A percentile compares a stretch with the other conserved stretches of the same genome.
Evolutionary conservation across 306 rosid genomes (phyloP).

Genomic region (Gynostemma pentaphyllum): DNA sequence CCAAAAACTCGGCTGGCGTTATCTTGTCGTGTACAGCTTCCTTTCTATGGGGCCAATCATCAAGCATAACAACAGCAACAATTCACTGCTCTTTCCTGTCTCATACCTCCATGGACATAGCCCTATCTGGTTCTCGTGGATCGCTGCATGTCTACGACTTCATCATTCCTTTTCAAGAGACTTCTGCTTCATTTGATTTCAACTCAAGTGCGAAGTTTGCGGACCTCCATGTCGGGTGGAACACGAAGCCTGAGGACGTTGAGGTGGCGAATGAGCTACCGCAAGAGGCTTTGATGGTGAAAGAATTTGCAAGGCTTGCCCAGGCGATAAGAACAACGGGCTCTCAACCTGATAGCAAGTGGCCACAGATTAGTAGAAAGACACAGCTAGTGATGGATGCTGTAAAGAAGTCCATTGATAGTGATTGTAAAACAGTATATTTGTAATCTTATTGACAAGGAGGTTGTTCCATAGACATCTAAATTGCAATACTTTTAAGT

Average conservation of each 20-base stretch:
- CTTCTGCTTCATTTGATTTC: constrained; percentile 39
- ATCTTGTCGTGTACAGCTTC: constrained; percentile 49
- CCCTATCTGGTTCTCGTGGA: constrained; percentile 43
- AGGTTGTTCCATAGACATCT: not conserved
- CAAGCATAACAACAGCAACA: constrained; percentile 29
- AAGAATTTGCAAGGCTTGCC: constrained; percentile 44
- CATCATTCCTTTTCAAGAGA: constrained; percentile 49
- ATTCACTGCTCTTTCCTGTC: constrained; percentile 64
- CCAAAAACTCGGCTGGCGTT: constrained; percentile 37
- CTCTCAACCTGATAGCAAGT: constrained; percentile 29
- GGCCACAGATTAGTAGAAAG: constrained; percentile 58
- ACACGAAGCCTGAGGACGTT: constrained; percentile 37
- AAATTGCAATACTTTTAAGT: no score
- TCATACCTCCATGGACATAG: constrained; percentile 49
- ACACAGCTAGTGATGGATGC: constrained; percentile 64
- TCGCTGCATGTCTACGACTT: constrained; percentile 43
- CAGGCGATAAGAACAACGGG: constrained; percentile 26
- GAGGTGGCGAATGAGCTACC: constrained; percentile 36
- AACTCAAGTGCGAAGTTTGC: constrained; percentile 40
- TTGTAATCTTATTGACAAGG: constrained; percentile 16
- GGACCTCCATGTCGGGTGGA: constrained; percentile 60
- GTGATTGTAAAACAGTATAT: constrained; percentile 36
- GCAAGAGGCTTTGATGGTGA: constrained; percentile 72
- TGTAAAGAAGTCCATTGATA: constrained; percentile 51
- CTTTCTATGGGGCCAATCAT: constrained; percentile 42